Percentiles rank a stretch among this genome's conserved stretches.
These are phyloP conservation scores for Neonectria sp. DNA, from an alignment of 2,329 filamentous ascomycete species.

Conservation along the genomic window DNA sequence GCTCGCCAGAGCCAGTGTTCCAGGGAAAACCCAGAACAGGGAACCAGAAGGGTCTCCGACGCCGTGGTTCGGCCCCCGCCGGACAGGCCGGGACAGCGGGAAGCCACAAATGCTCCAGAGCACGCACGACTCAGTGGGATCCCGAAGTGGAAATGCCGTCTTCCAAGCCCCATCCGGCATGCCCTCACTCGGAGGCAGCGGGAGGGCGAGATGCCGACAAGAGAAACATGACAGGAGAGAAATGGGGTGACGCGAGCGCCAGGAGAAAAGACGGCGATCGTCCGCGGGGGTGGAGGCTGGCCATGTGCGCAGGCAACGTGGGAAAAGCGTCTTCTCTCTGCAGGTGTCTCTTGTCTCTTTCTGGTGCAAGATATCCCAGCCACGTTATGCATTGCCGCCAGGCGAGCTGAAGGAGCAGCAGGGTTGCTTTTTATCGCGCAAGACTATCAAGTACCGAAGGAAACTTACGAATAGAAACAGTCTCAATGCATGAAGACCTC, in stretches of 20 bases:
- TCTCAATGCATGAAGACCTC: slow-evolving; percentile 12
- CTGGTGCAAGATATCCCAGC: background rate
- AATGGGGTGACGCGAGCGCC: slow-evolving; percentile 6
- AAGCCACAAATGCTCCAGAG: slow-evolving; percentile 24
- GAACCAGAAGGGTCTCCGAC: slow-evolving; percentile 3
- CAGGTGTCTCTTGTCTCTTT: slow-evolving; percentile 17
- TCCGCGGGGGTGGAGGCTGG: slow-evolving; percentile 12
- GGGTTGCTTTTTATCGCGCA: slow-evolving; percentile 16
- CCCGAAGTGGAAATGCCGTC: slow-evolving; percentile 20
- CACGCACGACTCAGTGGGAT: background rate
- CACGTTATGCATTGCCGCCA: slow-evolving; percentile 7
- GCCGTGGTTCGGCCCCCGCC: slow-evolving; percentile 13
- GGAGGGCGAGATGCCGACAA: slow-evolving; percentile 6
- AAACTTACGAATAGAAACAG: background rate
- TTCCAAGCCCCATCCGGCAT: slow-evolving; percentile 14
- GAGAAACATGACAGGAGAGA: slow-evolving; percentile 4
- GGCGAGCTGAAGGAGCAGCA: slow-evolving; percentile 10
- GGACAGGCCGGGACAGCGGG: slow-evolving; percentile 4
- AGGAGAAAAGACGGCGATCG: slow-evolving; percentile 3
- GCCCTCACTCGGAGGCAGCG: slow-evolving; percentile 1
- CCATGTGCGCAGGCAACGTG: slow-evolving; percentile 22
- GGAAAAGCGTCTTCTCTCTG: slow-evolving; percentile 8
- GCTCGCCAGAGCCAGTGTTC: background rate
- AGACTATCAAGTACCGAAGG: slow-evolving; percentile 15
- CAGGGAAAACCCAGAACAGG: background rate